These are phyloP conservation scores for Ceratocystis smalleyi DNA, from an alignment of 2,329 filamentous ascomycete species.

Conservation along the genomic window DNA sequence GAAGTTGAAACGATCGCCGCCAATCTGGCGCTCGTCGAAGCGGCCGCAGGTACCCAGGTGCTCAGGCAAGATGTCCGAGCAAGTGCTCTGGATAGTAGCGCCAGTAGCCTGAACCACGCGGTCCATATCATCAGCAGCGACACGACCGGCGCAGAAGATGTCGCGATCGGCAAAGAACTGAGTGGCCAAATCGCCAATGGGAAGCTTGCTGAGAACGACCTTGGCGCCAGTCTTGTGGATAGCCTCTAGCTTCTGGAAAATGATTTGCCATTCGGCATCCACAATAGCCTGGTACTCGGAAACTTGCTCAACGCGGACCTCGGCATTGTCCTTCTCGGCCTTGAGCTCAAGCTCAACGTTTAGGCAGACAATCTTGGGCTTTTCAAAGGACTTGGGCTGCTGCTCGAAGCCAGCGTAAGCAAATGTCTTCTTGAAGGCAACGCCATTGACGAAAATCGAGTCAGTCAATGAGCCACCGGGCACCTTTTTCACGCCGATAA, in stretches of 20 bases:
- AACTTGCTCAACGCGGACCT: conserved; percentile 94
- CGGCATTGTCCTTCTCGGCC: conserved; percentile 97
- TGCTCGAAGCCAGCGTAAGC: conserved; percentile 98
- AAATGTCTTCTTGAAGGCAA: conserved; percentile 99
- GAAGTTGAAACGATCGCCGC: conserved; percentile 94
- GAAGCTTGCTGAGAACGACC: conserved; percentile 91
- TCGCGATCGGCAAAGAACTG: conserved; percentile 97
- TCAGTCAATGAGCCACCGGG: conserved; percentile 91
- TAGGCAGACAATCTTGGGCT: conserved; percentile 92
- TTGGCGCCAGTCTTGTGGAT: conserved; percentile 87
- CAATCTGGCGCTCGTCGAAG: conserved; percentile 95
- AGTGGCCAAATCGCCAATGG: conserved; percentile 92
- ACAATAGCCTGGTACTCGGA: conserved; percentile 99
- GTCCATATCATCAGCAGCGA: conserved; percentile 82
- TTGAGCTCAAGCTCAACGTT: conserved; percentile 98
- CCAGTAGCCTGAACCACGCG: conserved; percentile 90
- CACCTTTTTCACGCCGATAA: conserved; percentile 97
- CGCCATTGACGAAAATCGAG: conserved; percentile 90
- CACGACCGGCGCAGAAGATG: conserved; percentile 93
- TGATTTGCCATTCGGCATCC: conserved; percentile 98
- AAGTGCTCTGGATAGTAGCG: conserved; percentile 83
- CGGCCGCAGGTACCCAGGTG: conserved; percentile 80
- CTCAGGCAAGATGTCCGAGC: conserved; percentile 78
- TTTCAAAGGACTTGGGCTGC: conserved; percentile 86
- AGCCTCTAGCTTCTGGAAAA: conserved; percentile 97